Evolutionary conservation across 345 rosid species (phyloP).

Genomic region (Toxicodendron radicans): DNA sequence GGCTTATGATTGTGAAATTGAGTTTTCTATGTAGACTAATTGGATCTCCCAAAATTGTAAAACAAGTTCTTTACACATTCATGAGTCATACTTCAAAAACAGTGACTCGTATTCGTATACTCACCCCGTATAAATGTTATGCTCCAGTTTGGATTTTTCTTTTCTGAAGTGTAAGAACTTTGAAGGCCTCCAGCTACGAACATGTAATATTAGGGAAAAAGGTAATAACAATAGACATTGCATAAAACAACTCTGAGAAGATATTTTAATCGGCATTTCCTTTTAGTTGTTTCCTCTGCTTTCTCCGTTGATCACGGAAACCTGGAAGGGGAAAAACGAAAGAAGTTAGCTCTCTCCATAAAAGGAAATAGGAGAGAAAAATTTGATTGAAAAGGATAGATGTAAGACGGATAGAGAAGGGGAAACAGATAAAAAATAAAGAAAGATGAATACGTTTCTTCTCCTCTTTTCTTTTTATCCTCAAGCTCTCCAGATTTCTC

Average conservation of each 20-base stretch:
- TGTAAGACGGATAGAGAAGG: background rate
- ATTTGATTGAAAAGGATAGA: background rate
- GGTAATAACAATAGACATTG: too few relatives aligned
- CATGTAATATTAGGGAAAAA: background rate
- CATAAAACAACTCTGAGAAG: background rate
- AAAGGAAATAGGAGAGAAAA: background rate
- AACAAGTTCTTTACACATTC: background rate
- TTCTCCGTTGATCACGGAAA: constrained; percentile 71
- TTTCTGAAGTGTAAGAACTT: background rate
- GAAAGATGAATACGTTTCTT: constrained; percentile 53
- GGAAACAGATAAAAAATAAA: background rate
- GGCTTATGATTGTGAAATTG: background rate
- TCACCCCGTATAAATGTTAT: too few relatives aligned
- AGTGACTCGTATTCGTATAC: background rate
- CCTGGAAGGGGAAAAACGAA: constrained; percentile 39
- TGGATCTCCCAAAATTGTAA: background rate
- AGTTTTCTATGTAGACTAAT: background rate
- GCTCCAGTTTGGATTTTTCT: background rate
- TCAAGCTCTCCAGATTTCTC: constrained; percentile 40
- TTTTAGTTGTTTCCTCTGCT: constrained; percentile 50
- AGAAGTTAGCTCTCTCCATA: too few relatives aligned
- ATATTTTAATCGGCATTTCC: constrained; percentile 13
- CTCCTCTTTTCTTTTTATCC: constrained; percentile 76
- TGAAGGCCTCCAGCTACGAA: background rate
- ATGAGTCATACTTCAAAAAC: background rate